Base-by-base conservation (phyloP, 2,329 filamentous ascomycete genomes). In the Pseudogymnoascus sp. region DNA sequence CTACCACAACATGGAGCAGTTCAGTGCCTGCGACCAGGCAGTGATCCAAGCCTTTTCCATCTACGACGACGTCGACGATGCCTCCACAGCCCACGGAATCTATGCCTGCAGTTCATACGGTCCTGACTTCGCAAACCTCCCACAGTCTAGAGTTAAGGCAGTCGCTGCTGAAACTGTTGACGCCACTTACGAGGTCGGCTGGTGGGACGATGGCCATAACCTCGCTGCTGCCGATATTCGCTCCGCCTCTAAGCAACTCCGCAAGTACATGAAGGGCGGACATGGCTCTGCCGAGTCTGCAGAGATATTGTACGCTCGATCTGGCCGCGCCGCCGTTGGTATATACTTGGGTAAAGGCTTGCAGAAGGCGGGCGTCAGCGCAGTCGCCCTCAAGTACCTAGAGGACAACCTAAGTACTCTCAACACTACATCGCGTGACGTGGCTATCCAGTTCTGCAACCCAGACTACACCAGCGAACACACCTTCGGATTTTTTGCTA, bases 1-100 rank as follows among this genome's bases (percentile, higher is more conserved):
- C 50, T 28, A 31, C 23, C 50, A 28, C 50, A 35, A n/a, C 65
- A 66, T 74, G 50, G 67, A 69, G 3, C 59, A 67, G 53, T 66
- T 74, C 63, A 65, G 63, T 5, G 64, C 50, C 6, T 76, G 74
- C 66, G 65, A 70, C 70, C 61, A 31, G 28, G 28, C 28, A 31
- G 66, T 75, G 63, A 73, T 75, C 59, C 74, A 74, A 59, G 65
- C 69, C 63, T 75, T 76, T 64, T 71, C 71, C n/a, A 62, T 76
- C 53, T 68, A 72, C 53, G 74, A 76, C 62, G 62, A 63, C 10
- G 71, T 76, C 10, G 74, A 76, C 62, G 69, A 74, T 62, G 16
- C 21, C 11, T 50, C 62, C 35, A n/a, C 28, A 12, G 65, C 56
- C 61, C 73, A 75, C 64, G 70, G 70, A 40, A 74, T 76, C 61